A percentile compares a stretch with the other conserved stretches of the same genome.
These are phyloP conservation scores for Phalaenopsis aphrodite DNA, from an alignment of 106 monocot genomes.

Conservation along the genomic window DNA sequence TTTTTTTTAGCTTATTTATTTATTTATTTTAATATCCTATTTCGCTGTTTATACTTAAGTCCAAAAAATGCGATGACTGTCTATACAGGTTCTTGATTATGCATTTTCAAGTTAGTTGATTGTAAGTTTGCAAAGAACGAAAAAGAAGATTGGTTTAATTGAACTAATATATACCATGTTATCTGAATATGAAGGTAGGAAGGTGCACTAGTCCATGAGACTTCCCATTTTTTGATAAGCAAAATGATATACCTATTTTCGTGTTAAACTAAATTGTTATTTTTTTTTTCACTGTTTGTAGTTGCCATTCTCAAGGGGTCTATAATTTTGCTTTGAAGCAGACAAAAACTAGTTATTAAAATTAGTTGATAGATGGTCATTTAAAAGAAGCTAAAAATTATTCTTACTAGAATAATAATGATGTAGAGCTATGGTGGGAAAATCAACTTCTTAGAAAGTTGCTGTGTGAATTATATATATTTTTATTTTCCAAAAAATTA, in stretches of 20 bases:
- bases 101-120: not conserved
- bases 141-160: not conserved
- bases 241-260: not conserved
- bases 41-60: not conserved
- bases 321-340: not conserved
- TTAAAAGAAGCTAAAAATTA: not conserved
- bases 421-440: not conserved
- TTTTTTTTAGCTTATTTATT: not conserved
- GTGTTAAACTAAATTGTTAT: not conserved
- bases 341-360: not conserved
- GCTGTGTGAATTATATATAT: too few relatives aligned
- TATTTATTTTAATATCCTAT: not conserved
- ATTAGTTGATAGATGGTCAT: not conserved
- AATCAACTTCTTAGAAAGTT: too few relatives aligned
- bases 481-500: too few relatives aligned
- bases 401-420: not conserved
- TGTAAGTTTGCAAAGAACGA: not conserved
- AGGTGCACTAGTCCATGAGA: not conserved
- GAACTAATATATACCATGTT: not conserved
- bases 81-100: not conserved
- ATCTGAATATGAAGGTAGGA: not conserved
- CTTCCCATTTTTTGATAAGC: not conserved
- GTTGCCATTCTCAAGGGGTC: not conserved
- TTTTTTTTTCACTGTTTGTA: not conserved
- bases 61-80: not conserved